These are phyloP conservation scores for Calycina herbarum DNA, from an alignment of 2,329 filamentous ascomycete species.

Conservation along the genomic window DNA sequence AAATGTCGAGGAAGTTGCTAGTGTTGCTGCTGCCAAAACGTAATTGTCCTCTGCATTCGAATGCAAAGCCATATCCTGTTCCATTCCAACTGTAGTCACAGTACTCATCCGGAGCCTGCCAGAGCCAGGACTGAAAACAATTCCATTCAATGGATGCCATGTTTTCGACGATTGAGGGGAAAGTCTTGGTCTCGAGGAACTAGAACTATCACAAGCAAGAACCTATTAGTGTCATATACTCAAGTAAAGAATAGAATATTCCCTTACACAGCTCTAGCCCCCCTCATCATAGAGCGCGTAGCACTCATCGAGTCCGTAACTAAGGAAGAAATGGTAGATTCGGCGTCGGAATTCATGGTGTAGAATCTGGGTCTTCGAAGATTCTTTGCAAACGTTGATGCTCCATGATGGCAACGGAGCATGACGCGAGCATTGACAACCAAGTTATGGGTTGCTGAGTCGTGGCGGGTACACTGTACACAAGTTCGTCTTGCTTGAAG, in stretches of 20 bases:
- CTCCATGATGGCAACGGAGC: slow-evolving; percentile 39
- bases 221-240: slow-evolving; percentile 11
- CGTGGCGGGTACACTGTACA: slow-evolving; percentile 10
- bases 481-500: slow-evolving; percentile 15
- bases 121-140: slow-evolving; percentile 38
- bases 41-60: slow-evolving; percentile 28
- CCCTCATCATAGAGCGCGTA: slow-evolving; percentile 20
- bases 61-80: slow-evolving; percentile 24
- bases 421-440: slow-evolving; percentile 33
- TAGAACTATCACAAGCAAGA: slow-evolving; percentile 12
- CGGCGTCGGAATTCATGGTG: slow-evolving; percentile 25
- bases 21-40: slow-evolving; percentile 18
- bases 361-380: slow-evolving; percentile 28
- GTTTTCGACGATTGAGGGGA: slow-evolving; percentile 26
- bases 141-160: slow-evolving; percentile 43
- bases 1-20: neutral
- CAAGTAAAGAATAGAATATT: neutral
- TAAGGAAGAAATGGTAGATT: slow-evolving; percentile 16
- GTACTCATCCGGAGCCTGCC: slow-evolving; percentile 27
- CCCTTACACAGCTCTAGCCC: slow-evolving; percentile 28
- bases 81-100: slow-evolving; percentile 15
- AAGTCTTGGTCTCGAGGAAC: slow-evolving; percentile 13
- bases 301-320: slow-evolving; percentile 26
- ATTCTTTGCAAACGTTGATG: slow-evolving; percentile 34
- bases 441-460: neutral